Evolutionary conservation across 805 yeast genomes (phyloP).

Genomic region (Zygoascus ofunaensis): DNA sequence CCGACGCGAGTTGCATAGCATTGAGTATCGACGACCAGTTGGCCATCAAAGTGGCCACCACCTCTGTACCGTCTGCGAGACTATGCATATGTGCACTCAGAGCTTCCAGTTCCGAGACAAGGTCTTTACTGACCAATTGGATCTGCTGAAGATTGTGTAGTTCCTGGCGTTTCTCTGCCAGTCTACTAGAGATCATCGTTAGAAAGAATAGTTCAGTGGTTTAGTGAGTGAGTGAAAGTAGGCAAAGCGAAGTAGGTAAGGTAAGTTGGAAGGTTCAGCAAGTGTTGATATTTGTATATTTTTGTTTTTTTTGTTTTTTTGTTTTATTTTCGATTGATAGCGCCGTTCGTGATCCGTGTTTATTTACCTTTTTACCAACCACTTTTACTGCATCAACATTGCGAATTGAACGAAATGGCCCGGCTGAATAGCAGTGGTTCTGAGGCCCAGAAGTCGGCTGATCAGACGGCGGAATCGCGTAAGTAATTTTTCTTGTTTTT

Average conservation of each 20-base stretch:
- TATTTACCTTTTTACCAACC: background rate
- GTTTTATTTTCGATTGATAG: too few relatives aligned
- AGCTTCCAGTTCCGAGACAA: conserved; percentile 40
- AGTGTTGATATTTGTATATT: too few relatives aligned
- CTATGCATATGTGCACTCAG: conserved; percentile 41
- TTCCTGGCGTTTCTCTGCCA: conserved; percentile 41
- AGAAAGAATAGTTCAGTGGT: too few relatives aligned
- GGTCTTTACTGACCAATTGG: conserved; percentile 36
- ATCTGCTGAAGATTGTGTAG: conserved; percentile 42
- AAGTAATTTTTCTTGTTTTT: conserved; percentile 1
- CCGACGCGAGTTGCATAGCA: conserved; percentile 50
- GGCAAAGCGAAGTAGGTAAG: too few relatives aligned
- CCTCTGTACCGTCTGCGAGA: conserved; percentile 49
- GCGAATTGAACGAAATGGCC: conserved; percentile 7
- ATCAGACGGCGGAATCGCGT: conserved; percentile 11
- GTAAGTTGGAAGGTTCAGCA: too few relatives aligned
- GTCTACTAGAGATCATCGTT: conserved; percentile 27
- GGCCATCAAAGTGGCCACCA: conserved; percentile 48
- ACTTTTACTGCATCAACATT: background rate
- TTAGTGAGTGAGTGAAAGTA: too few relatives aligned
- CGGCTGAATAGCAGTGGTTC: conserved; percentile 7
- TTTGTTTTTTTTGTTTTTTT: too few relatives aligned
- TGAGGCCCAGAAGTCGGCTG: too few relatives aligned
- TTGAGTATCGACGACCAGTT: conserved; percentile 59
- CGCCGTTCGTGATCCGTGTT: too few relatives aligned